Percentiles rank a stretch among this genome's conserved stretches.
phyloP scores from a whole-genome alignment of 1,139 yeast genomes.

The Kurtzmaniella quercitrusa region DNA sequence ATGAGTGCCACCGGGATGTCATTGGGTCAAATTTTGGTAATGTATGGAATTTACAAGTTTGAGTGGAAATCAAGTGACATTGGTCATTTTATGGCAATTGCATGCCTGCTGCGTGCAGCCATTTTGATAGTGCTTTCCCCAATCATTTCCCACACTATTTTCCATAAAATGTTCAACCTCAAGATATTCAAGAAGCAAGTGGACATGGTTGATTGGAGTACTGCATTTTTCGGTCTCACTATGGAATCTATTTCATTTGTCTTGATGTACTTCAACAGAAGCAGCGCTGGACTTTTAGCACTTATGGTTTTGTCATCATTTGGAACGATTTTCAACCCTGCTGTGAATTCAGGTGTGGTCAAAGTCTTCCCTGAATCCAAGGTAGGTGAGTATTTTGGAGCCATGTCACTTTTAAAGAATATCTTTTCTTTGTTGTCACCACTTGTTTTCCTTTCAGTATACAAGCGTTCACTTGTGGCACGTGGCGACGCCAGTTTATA shows the following conservation, averaged over 20 bases:
- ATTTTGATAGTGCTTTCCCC: slow-evolving; percentile 33
- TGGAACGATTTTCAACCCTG: slow-evolving; percentile 37
- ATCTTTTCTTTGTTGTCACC: slow-evolving; percentile 23
- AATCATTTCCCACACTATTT: slow-evolving; percentile 22
- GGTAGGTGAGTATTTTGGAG: slow-evolving; percentile 39
- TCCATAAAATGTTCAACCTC: slow-evolving; percentile 25
- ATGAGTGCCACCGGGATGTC: slow-evolving; percentile 34
- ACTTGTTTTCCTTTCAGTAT: slow-evolving; percentile 22
- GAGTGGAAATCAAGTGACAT: slow-evolving; percentile 56
- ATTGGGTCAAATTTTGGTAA: slow-evolving; percentile 35
- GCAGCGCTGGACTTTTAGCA: slow-evolving; percentile 16
- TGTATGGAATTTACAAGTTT: slow-evolving; percentile 58
- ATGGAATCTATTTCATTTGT: slow-evolving; percentile 43
- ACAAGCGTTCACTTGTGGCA: slow-evolving; percentile 15
- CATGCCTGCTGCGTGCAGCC: slow-evolving; percentile 43
- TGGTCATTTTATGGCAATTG: slow-evolving; percentile 54
- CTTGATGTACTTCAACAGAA: slow-evolving; percentile 17
- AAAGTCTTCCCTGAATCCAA: slow-evolving; percentile 38
- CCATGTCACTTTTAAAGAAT: slow-evolving; percentile 31
- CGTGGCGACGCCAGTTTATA: slow-evolving; percentile 8
- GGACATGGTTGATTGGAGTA: slow-evolving; percentile 52
- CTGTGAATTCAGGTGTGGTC: slow-evolving; percentile 30
- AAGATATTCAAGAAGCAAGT: slow-evolving; percentile 35
- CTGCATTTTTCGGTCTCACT: slow-evolving; percentile 23
- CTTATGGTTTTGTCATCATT: slow-evolving; percentile 38